Base-by-base conservation (phyloP, 768 basidiomycete species). In the Leccinellum rugosiceps region DNA sequence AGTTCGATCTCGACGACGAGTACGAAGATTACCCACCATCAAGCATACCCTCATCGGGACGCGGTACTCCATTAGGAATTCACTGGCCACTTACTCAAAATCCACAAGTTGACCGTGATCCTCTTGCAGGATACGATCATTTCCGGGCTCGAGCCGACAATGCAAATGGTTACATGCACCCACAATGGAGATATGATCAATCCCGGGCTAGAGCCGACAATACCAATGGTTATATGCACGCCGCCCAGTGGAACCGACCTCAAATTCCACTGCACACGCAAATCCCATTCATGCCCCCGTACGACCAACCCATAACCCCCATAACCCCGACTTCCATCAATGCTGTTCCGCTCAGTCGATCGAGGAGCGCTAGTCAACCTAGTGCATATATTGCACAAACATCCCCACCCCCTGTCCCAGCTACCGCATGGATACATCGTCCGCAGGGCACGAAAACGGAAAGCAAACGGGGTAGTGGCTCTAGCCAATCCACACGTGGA, bases 351-450 rank as follows among this genome's bases (percentile, higher is more conserved):
- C 73, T 75, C 44, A 82, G 63, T 61, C 83, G 90, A 53, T 87
- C 85, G 26, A 80, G 90, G 53, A 92, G 88, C 65, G 83, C 83
- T n/a, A 92, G 90, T 70, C 88, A 91, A 65, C 90, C 90, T 2
- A 83, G 74, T 43, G 83, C 84, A 26, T 91, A 90, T 63, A 72
- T 84, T 14, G 83, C 87, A 21, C 79, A 80, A 48, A 52, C 57
- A 59, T 66, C 75, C 15, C 76, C 74, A 10, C 80, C 80, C 13
- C 90, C 90, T 11, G 77, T 86, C 25, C 79, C 82, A 31, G 72
- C 80, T 35, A 69, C 73, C 17, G 72, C 78, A 28, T 85, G 87
- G 85, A 68, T 65, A 23, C 76, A 77, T 52, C 76, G 78, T 56
- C 73, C 75, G 44, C 78, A 74, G 61, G 72, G 73, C 41, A 73